A percentile compares a stretch with the other conserved stretches of the same genome.
Evolutionary conservation across 345 rosid genomes (phyloP).

Genomic region (Gossypium anomalum): DNA sequence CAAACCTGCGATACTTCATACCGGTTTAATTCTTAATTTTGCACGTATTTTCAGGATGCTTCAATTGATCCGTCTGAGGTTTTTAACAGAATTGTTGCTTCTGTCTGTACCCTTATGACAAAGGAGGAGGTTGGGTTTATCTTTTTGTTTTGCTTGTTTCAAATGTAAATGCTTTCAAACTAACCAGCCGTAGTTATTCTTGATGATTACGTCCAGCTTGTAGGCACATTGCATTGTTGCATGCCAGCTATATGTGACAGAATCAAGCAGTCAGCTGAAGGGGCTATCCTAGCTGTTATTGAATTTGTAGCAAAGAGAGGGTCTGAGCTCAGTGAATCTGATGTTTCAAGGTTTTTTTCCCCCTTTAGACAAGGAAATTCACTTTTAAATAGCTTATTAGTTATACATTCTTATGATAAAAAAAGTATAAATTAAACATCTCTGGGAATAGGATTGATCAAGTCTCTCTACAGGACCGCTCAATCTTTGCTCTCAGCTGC

Average conservation of each 20-base stretch:
- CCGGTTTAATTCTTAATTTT: not conserved
- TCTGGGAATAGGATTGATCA: not conserved
- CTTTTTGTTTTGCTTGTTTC: slow-evolving; percentile 6
- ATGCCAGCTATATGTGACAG: slow-evolving; percentile 76
- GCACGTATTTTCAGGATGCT: slow-evolving; percentile 64
- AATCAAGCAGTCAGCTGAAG: slow-evolving; percentile 87
- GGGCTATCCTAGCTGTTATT: slow-evolving; percentile 85
- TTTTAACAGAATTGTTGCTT: slow-evolving; percentile 86
- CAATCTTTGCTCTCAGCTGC: slow-evolving; percentile 86
- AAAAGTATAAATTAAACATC: not conserved
- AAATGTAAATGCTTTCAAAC: slow-evolving; percentile 7
- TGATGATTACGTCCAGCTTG: slow-evolving; percentile 59
- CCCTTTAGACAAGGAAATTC: not conserved
- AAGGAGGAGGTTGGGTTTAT: slow-evolving; percentile 65
- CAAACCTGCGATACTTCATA: not conserved
- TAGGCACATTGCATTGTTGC: slow-evolving; percentile 65
- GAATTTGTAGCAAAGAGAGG: slow-evolving; percentile 83
- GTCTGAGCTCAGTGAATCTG: slow-evolving; percentile 63
- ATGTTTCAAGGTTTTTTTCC: slow-evolving; percentile 58
- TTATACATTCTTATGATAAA: not conserved
- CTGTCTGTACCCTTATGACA: slow-evolving; percentile 60
- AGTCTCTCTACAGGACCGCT: slow-evolving; percentile 58
- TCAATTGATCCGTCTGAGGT: slow-evolving; percentile 97
- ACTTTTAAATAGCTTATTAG: slow-evolving; percentile 16
- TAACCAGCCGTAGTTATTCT: slow-evolving; percentile 14